Conservation (phyloP, 768 basidiomycete genomes). For the Lactifluus volemus region DNA sequence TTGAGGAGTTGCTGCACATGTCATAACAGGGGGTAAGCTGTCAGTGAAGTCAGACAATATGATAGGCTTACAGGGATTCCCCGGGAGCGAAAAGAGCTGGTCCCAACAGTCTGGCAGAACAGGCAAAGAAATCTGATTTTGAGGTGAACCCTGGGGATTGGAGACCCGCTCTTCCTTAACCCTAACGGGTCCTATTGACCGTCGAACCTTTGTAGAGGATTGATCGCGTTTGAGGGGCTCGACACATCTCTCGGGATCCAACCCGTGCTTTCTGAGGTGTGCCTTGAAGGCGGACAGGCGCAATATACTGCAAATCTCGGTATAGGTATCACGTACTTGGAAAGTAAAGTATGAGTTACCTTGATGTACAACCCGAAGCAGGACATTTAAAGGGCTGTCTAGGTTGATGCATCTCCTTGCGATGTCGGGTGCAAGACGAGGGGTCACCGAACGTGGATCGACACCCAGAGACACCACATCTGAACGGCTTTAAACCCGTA, state of each 20-base stretch:
- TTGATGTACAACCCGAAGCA: slow-evolving; percentile 10
- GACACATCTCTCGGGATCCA: slow-evolving; percentile 22
- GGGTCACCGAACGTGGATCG: slow-evolving; percentile 53
- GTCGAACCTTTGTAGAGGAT: not conserved
- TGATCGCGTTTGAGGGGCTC: slow-evolving; percentile 1
- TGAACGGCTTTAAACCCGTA: slow-evolving; percentile 24
- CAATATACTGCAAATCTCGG: slow-evolving; percentile 44
- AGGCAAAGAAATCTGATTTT: not conserved
- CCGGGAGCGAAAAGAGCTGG: not conserved
- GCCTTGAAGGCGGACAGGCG: slow-evolving; percentile 48
- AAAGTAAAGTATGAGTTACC: slow-evolving; percentile 23
- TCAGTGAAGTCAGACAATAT: not conserved
- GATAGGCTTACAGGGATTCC: not conserved
- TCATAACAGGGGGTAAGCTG: not conserved
- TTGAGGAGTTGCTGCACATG: not conserved
- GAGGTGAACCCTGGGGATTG: not conserved
- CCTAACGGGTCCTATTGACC: not conserved
- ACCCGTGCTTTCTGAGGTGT: slow-evolving; percentile 44
- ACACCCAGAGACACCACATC: slow-evolving; percentile 42
- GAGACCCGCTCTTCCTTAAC: not conserved
- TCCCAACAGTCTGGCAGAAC: not conserved
- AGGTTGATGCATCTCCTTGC: slow-evolving; percentile 46
- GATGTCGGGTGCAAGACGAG: slow-evolving; percentile 59
- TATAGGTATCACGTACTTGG: not conserved
- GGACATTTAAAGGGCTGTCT: slow-evolving; percentile 14